A percentile compares a stretch with the other conserved stretches of the same genome.
Conservation (phyloP, 257 asterid species). For the Avicennia marina region DNA sequence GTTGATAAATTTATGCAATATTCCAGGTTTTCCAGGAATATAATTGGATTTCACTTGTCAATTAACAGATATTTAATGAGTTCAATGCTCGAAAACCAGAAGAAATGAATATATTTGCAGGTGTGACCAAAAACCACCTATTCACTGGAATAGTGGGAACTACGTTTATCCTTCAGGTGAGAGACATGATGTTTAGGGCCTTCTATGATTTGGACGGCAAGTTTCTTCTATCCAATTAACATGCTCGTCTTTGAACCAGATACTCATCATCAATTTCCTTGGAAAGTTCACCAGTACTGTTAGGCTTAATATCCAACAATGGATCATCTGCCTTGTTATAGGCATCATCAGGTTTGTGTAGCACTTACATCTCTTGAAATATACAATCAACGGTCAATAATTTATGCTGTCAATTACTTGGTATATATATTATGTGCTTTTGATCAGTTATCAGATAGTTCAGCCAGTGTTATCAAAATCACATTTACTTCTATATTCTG, state of each 20-base stretch:
- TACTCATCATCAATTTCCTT: constrained; percentile 69
- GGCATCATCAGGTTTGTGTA: constrained; percentile 65
- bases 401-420: too few species aligned
- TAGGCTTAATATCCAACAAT: constrained; percentile 39
- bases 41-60: too few species aligned
- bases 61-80: constrained; percentile 76
- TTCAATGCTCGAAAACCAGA: constrained; percentile 90
- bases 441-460: too few species aligned
- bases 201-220: background rate
- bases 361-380: too few species aligned
- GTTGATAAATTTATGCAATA: too few species aligned
- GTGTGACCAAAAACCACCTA: constrained; percentile 79
- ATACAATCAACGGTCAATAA: too few species aligned
- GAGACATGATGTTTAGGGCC: background rate
- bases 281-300: constrained; percentile 73
- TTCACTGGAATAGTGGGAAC: constrained; percentile 76
- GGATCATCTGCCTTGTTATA: constrained; percentile 65
- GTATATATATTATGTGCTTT: too few species aligned
- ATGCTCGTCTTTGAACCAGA: constrained; percentile 29
- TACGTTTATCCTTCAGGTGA: constrained; percentile 75
- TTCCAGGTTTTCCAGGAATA: too few species aligned
- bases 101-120: constrained; percentile 63
- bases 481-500: too few species aligned
- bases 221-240: constrained; percentile 3
- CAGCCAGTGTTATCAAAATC: too few species aligned